Conservation (phyloP, 495 filamentous ascomycete species). For the Neurospora pannonica region DNA sequence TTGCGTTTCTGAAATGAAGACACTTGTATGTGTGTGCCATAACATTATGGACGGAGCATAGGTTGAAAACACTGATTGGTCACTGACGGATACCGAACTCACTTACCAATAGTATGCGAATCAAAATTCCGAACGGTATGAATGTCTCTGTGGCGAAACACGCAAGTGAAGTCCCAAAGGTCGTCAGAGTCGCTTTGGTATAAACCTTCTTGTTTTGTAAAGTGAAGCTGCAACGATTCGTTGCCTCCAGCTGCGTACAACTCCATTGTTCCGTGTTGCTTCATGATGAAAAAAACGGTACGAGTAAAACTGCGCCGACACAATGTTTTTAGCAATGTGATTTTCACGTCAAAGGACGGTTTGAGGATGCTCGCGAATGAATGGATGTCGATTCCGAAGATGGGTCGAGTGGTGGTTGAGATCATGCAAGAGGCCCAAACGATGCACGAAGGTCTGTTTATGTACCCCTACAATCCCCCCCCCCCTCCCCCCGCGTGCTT, state of each 20-base stretch:
- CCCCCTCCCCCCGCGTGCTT: not conserved
- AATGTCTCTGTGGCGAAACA: conserved; percentile 26
- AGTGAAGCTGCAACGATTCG: conserved; percentile 38
- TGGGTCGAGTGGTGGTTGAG: not conserved
- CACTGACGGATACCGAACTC: not conserved
- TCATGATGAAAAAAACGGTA: not conserved
- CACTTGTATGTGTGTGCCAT: not conserved
- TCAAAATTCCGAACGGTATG: conserved; percentile 14
- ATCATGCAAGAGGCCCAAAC: not conserved
- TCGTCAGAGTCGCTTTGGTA: conserved; percentile 27
- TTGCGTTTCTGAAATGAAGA: not conserved
- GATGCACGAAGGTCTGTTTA: not conserved
- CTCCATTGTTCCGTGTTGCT: conserved; percentile 22
- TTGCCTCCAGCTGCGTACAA: conserved; percentile 44
- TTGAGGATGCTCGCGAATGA: not conserved
- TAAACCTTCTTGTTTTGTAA: conserved; percentile 7
- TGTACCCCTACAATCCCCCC: not conserved
- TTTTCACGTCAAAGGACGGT: not conserved
- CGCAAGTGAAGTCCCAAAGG: conserved; percentile 25
- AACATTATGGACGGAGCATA: not conserved
- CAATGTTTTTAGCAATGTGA: not conserved
- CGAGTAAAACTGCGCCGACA: not conserved
- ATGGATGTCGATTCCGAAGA: not conserved
- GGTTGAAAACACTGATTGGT: not conserved
- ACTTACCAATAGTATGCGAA: conserved; percentile 34